Evolutionary conservation across 73 alveolate species (phyloP).

Genomic region (Loxodes magnus): DNA sequence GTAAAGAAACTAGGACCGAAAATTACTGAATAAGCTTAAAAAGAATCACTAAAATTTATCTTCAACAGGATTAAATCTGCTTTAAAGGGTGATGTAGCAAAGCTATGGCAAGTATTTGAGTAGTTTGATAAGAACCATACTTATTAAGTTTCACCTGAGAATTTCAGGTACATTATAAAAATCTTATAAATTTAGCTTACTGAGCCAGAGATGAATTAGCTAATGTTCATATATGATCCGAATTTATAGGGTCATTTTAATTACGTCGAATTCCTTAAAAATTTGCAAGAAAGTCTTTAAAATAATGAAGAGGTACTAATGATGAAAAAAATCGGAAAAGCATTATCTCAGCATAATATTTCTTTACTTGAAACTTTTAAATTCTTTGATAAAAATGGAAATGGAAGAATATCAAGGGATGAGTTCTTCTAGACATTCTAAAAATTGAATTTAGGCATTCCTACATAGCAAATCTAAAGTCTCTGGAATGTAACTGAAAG

Average conservation of each 20-base stretch:
- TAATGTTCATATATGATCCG: slow-evolving; percentile 5
- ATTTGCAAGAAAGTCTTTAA: neutral
- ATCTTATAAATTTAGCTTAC: slow-evolving; percentile 2
- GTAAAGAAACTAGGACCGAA: neutral
- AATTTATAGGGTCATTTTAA: neutral
- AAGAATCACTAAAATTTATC: neutral
- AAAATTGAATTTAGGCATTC: slow-evolving; percentile 4
- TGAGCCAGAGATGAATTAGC: slow-evolving; percentile 1
- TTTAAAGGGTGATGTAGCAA: no score
- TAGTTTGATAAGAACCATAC: neutral
- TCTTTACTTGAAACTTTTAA: neutral
- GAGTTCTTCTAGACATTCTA: slow-evolving; percentile 1
- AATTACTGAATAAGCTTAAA: neutral
- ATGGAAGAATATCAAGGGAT: neutral
- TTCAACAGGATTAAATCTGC: no score
- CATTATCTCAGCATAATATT: neutral
- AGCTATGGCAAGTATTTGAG: neutral
- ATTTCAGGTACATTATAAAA: neutral
- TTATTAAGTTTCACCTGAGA: neutral
- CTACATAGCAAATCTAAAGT: neutral
- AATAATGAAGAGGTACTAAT: neutral
- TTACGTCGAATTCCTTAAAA: neutral
- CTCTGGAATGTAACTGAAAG: neutral
- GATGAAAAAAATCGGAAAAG: neutral
- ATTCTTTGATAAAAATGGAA: slow-evolving; percentile 10